A percentile compares a stretch with the other conserved stretches of the same genome.
Conservation (phyloP, 768 basidiomycete genomes). For the Podaxis sp. region DNA sequence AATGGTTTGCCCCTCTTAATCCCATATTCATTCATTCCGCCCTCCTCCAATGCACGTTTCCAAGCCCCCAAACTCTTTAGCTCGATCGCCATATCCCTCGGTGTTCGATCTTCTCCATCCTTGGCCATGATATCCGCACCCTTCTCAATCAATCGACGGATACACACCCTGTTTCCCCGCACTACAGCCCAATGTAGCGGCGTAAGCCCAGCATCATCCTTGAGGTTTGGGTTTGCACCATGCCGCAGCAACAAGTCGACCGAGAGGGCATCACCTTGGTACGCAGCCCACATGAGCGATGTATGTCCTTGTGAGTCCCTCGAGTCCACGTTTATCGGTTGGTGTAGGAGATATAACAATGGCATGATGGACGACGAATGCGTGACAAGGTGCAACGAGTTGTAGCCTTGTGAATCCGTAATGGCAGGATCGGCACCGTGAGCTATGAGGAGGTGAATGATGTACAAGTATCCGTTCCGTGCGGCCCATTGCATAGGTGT, state of each 20-base stretch:
- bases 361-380: conserved; percentile 96
- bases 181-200: conserved; percentile 98
- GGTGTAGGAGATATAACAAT: conserved; percentile 85
- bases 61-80: conserved; percentile 89
- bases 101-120: conserved; percentile 83
- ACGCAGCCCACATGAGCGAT: conserved; percentile 97
- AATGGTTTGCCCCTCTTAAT: conserved; percentile 64
- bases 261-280: conserved; percentile 95
- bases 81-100: conserved; percentile 93
- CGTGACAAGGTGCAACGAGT: conserved; percentile 91
- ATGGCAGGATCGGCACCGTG: conserved; percentile 93
- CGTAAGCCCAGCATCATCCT: conserved; percentile 81
- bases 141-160: conserved; percentile 80
- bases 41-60: conserved; percentile 86
- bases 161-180: conserved; percentile 86
- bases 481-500: conserved; percentile 99
- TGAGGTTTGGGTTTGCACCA: conserved; percentile 75
- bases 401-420: conserved; percentile 92
- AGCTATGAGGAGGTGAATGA: conserved; percentile 88
- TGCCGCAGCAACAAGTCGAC: conserved; percentile 89
- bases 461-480: conserved; percentile 93
- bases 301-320: conserved; percentile 93
- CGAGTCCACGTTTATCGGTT: conserved; percentile 90
- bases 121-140: conserved; percentile 81
- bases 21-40: conserved; percentile 79